A percentile compares a stretch with the other conserved stretches of the same genome.
Conservation (phyloP, 2,329 filamentous ascomycete species). For the Neurospora crassa region DNA sequence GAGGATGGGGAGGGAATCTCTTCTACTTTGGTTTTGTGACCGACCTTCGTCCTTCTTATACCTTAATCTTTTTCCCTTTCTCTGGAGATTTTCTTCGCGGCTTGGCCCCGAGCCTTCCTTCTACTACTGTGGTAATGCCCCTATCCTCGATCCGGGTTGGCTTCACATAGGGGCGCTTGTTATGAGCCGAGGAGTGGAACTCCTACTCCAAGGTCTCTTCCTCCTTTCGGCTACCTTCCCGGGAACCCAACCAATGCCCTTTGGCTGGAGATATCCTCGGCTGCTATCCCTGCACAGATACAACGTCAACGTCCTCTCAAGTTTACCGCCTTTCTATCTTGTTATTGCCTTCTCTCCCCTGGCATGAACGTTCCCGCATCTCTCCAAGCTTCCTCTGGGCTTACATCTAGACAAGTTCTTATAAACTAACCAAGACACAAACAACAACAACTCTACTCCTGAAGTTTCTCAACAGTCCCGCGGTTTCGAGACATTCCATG, state of each 20-base stretch:
- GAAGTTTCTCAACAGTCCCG: background rate
- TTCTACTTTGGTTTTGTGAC: background rate
- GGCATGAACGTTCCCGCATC: background rate
- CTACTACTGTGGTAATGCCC: background rate
- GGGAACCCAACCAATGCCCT: background rate
- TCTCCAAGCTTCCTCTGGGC: no score
- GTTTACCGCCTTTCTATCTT: background rate
- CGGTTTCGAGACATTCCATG: background rate
- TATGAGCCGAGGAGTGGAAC: background rate
- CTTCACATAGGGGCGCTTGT: background rate
- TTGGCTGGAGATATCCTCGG: background rate
- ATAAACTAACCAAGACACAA: background rate
- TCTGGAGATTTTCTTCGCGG: background rate
- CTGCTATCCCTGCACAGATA: background rate
- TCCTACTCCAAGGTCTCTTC: background rate
- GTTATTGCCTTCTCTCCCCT: background rate
- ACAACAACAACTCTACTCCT: background rate
- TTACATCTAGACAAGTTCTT: background rate
- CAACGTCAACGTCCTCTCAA: background rate
- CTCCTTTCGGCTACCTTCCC: background rate
- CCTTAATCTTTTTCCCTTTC: background rate
- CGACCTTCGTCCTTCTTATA: background rate
- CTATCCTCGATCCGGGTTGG: background rate
- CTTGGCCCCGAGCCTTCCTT: background rate
- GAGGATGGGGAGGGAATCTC: background rate